Conservation (phyloP, 1,284 basidiomycete species). For the Athelia psychrophila region DNA sequence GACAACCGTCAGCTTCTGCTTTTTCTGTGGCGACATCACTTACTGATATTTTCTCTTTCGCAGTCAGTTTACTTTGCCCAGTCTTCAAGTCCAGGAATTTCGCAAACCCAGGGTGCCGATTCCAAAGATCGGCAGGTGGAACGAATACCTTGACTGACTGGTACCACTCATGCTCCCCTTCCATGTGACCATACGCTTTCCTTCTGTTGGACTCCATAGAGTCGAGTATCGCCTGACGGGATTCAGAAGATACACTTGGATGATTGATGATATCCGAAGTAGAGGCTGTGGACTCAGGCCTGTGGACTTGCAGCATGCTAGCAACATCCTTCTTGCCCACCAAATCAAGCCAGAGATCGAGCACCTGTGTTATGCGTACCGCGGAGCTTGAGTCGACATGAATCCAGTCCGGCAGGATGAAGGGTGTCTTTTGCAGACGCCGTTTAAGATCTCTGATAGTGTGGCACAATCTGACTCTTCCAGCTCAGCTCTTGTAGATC, state of each 20-base stretch:
- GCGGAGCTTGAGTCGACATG: slow-evolving; percentile 5
- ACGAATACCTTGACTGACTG: slow-evolving; percentile 7
- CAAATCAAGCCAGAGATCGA: neutral
- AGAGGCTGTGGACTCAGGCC: neutral
- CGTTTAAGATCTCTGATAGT: neutral
- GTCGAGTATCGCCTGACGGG: neutral
- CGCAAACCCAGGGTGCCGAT: slow-evolving; percentile 8
- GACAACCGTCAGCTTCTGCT: neutral
- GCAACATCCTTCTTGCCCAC: neutral
- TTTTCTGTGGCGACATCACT: neutral
- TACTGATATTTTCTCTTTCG: slow-evolving; percentile 1
- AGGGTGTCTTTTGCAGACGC: neutral
- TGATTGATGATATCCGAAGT: slow-evolving; percentile 2
- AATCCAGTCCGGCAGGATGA: slow-evolving; percentile 11
- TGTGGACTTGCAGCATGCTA: neutral
- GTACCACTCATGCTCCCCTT: slow-evolving; percentile 10
- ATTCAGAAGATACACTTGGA: neutral
- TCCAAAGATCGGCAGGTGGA: slow-evolving; percentile 8
- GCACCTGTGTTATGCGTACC: neutral
- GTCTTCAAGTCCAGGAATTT: neutral
- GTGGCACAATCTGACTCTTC: neutral
- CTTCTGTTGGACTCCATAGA: neutral
- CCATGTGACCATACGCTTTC: neutral
- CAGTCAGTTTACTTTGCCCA: neutral
- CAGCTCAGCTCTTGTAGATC: neutral